Conservation (phyloP, 106 monocot genomes). For the Triglochin maritima region DNA sequence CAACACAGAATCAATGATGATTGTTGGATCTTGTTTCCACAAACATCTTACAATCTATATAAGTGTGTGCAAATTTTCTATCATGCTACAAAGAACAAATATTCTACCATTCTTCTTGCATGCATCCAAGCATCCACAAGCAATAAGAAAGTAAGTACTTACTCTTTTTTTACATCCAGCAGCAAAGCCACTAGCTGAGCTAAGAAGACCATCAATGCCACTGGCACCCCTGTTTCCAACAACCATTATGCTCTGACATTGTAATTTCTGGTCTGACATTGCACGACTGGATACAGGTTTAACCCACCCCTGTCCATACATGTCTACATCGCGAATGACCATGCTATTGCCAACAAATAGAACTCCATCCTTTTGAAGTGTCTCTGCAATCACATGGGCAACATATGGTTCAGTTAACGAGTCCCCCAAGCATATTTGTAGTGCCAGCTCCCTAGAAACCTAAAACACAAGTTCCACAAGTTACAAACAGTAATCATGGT, state of each 20-base stretch:
- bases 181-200: constrained; percentile 79
- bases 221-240: constrained; percentile 92
- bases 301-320: constrained; percentile 63
- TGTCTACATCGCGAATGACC: constrained; percentile 78
- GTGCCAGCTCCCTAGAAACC: constrained; percentile 62
- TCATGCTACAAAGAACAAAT: too few relatives aligned
- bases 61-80: too few relatives aligned
- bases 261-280: constrained; percentile 11
- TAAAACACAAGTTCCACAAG: constrained; percentile 11
- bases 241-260: constrained; percentile 42
- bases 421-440: constrained; percentile 51
- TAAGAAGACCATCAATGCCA: constrained; percentile 95
- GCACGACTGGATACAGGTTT: constrained; percentile 11
- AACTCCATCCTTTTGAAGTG: constrained; percentile 37
- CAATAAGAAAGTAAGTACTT: constrained; percentile 3
- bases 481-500: too few relatives aligned
- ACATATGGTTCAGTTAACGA: constrained; percentile 81
- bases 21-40: too few relatives aligned
- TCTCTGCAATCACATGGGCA: constrained; percentile 45
- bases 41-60: not conserved
- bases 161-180: constrained; percentile 68
- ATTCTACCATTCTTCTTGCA: not conserved
- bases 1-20: too few relatives aligned
- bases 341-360: constrained; percentile 96
- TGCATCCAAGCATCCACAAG: not conserved